Evolutionary conservation across 768 basidiomycete genomes (phyloP), one percentile per base, ranked within the genome.

Genomic region (Leccinum sublutescens): DNA sequence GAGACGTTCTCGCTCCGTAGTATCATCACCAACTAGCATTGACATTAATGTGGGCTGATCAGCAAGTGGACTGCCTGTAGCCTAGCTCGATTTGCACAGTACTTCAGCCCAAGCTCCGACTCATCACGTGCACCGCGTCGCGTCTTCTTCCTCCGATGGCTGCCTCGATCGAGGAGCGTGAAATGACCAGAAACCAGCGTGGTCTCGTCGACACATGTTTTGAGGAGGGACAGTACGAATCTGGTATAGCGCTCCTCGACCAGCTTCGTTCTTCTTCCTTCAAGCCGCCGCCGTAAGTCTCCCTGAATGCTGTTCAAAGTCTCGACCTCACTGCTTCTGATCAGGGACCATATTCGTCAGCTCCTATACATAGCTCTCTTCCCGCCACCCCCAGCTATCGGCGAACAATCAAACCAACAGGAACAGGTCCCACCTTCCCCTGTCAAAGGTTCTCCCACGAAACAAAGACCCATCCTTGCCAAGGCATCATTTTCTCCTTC

Each of bases 181-280:
- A 82, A 54, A 79, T 84, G 77, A 75, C 72, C 57, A 67, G 70
- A 14, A 69, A 82, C 64, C 81, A 83, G 64, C 77, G 80, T 36
- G 79, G 78, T 34, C 74, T 89, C 4, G 86, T 91, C 19, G 88
- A 91, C 67, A 85, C 80, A 55, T 86, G 86, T 59, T 82, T 91
- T 19, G 90, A 92, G 65, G 90, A 92, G 69, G 84, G 85, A 17
- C 87, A 90, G 58, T 89, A 88, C 62, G 85, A 89, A 64, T 78
- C 82, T 5, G 90, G 84, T 7, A 85, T 90, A 29, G 74, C 78
- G 14, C 72, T 82, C 27, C 79, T 92, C 1, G 83, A 84, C 58
- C 85, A 86, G 58, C 71, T 91, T 2, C 83, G 86, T 50, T 81
- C 83, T 0, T 68, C 80, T n/a, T 74, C 78, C 25, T 79, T 80